Evolutionary conservation across 192 early-diverging fungal genomes (phyloP).

Genomic region (Backusella mclennaniae): DNA sequence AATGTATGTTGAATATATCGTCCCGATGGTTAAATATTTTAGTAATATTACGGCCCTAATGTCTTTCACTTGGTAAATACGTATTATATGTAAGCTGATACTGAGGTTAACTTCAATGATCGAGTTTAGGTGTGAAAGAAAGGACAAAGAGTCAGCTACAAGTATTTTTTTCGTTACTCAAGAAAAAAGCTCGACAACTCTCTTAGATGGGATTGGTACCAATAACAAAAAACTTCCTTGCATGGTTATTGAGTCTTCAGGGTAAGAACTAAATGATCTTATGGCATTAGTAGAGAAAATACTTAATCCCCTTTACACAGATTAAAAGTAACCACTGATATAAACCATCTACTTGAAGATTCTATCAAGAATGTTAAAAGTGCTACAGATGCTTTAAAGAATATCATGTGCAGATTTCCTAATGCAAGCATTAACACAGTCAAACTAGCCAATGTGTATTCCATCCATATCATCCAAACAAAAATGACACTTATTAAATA

Average conservation of each 20-base stretch:
- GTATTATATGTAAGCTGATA: too few species aligned
- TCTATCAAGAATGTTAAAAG: background rate
- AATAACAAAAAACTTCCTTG: background rate
- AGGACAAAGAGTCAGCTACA: too few species aligned
- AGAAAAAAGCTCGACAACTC: too few species aligned
- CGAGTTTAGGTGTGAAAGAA: too few species aligned
- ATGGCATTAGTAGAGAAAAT: slow-evolving; percentile 1
- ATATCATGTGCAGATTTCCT: background rate
- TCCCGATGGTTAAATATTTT: too few species aligned
- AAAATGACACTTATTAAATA: background rate
- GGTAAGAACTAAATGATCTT: slow-evolving; percentile 8
- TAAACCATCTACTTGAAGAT: background rate
- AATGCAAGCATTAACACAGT: background rate
- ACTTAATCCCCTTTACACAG: background rate
- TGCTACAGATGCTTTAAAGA: slow-evolving; percentile 5
- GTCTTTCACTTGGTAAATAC: too few species aligned
- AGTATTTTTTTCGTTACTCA: too few species aligned
- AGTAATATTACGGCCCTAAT: too few species aligned
- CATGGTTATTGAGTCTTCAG: background rate
- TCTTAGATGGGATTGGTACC: too few species aligned
- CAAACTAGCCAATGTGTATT: background rate
- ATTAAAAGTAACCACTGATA: background rate
- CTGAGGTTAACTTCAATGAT: too few species aligned
- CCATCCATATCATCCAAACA: background rate
- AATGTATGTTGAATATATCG: too few species aligned